phyloP scores from a whole-genome alignment of 768 basidiomycete species.

The Tylopilus sp. region DNA sequence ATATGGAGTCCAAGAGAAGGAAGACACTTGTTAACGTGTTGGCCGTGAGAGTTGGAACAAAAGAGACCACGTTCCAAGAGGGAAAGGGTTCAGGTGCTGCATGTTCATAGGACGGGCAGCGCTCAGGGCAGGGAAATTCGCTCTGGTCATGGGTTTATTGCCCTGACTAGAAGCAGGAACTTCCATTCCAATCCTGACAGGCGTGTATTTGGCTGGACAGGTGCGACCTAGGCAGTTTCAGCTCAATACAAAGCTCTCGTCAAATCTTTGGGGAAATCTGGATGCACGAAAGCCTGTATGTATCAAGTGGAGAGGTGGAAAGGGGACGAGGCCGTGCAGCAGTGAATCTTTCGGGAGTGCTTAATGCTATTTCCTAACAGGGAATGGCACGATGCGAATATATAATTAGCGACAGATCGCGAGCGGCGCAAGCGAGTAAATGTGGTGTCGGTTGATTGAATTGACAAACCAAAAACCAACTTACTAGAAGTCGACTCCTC shows the following conservation, averaged over 20 bases:
- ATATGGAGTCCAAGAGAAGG: neutral
- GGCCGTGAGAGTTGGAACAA: neutral
- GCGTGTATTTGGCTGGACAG: neutral
- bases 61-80: neutral
- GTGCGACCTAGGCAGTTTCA: neutral
- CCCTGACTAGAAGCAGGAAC: constrained; percentile 13
- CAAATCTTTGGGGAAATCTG: neutral
- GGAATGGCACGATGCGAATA: constrained; percentile 3
- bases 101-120: neutral
- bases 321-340: neutral
- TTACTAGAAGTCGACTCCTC: constrained; percentile 4
- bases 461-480: neutral
- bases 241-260: neutral
- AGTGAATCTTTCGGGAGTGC: neutral
- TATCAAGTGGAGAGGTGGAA: neutral
- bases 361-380: constrained; percentile 3
- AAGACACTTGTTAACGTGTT: neutral
- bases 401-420: constrained; percentile 13
- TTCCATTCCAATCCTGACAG: constrained; percentile 10
- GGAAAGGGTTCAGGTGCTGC: neutral
- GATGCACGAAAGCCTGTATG: neutral
- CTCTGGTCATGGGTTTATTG: neutral
- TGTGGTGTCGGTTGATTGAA: neutral
- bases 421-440: constrained; percentile 4
- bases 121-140: neutral